phyloP scores from a whole-genome alignment of 148 eudicot species.

The Persicaria tinctoria region DNA sequence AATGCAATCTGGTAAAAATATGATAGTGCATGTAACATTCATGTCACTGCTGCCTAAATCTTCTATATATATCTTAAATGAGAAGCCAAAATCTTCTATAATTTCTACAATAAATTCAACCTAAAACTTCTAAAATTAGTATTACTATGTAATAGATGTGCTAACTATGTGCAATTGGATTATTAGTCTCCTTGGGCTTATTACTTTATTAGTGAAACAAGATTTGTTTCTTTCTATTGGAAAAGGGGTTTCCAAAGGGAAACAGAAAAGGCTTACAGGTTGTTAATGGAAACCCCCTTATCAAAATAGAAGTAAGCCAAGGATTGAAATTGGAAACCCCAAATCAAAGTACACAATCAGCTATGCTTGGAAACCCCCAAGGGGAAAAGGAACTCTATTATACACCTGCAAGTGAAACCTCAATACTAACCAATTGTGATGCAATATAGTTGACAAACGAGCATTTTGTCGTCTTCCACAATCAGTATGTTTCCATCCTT shows the following conservation, averaged over 20 bases:
- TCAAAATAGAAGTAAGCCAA: too few relatives aligned
- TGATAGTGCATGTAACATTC: background rate
- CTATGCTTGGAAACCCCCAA: background rate
- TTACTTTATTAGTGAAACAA: background rate
- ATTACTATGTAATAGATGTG: too few relatives aligned
- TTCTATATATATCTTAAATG: background rate
- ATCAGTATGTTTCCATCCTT: slow-evolving; percentile 20
- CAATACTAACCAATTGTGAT: slow-evolving; percentile 44
- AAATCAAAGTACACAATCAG: background rate
- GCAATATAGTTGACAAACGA: slow-evolving; percentile 22
- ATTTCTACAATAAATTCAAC: background rate
- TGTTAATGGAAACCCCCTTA: background rate
- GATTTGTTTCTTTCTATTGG: background rate
- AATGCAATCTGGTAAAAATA: background rate
- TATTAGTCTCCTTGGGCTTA: background rate
- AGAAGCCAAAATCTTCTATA: background rate
- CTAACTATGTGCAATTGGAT: background rate
- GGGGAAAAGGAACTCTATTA: background rate
- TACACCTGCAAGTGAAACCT: slow-evolving; percentile 6
- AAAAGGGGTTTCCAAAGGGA: background rate
- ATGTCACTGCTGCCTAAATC: background rate
- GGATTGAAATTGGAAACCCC: background rate
- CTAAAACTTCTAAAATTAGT: too few relatives aligned
- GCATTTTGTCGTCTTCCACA: slow-evolving; percentile 20
- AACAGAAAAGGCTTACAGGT: background rate